phyloP scores from a whole-genome alignment of 805 yeast species.

The Sungouiella blattae region DNA sequence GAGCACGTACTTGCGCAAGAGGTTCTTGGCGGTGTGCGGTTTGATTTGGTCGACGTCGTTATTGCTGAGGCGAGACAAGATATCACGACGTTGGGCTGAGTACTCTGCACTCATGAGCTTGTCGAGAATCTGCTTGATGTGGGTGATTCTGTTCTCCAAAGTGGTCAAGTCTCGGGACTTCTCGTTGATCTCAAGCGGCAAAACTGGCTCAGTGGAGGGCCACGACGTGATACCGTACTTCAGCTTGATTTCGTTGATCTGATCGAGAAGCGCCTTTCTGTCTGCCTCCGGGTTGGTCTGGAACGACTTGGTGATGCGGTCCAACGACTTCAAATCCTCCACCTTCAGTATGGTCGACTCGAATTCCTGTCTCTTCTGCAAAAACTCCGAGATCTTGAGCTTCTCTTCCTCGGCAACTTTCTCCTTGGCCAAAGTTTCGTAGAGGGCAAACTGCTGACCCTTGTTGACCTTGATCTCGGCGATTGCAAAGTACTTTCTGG shows the following conservation, averaged over 20 bases:
- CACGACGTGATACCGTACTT: slow-evolving; percentile 37
- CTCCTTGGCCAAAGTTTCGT: slow-evolving; percentile 67
- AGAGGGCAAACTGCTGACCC: slow-evolving; percentile 87
- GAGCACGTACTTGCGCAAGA: slow-evolving; percentile 62
- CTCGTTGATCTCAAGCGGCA: slow-evolving; percentile 29
- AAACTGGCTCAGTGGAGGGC: slow-evolving; percentile 41
- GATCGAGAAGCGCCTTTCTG: slow-evolving; percentile 20
- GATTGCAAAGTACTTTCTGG: slow-evolving; percentile 80
- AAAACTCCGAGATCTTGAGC: slow-evolving; percentile 50
- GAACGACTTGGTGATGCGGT: slow-evolving; percentile 23
- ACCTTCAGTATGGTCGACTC: slow-evolving; percentile 28
- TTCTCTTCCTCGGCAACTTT: slow-evolving; percentile 68
- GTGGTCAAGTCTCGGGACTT: slow-evolving; percentile 24
- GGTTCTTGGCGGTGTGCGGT: slow-evolving; percentile 62
- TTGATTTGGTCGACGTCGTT: slow-evolving; percentile 38
- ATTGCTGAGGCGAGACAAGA: slow-evolving; percentile 20
- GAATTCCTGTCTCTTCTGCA: slow-evolving; percentile 37
- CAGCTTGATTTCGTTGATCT: slow-evolving; percentile 34
- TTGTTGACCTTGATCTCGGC: slow-evolving; percentile 86
- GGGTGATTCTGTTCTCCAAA: slow-evolving; percentile 23
- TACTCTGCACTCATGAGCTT: slow-evolving; percentile 30
- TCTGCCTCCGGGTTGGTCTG: slow-evolving; percentile 23
- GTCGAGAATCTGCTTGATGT: slow-evolving; percentile 40
- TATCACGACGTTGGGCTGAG: slow-evolving; percentile 17
- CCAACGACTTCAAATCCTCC: slow-evolving; percentile 37